A percentile compares a stretch with the other conserved stretches of the same genome.
These are phyloP conservation scores for Pseudogymnoascus sp. DNA, from an alignment of 2,329 filamentous ascomycete species.

Conservation along the genomic window DNA sequence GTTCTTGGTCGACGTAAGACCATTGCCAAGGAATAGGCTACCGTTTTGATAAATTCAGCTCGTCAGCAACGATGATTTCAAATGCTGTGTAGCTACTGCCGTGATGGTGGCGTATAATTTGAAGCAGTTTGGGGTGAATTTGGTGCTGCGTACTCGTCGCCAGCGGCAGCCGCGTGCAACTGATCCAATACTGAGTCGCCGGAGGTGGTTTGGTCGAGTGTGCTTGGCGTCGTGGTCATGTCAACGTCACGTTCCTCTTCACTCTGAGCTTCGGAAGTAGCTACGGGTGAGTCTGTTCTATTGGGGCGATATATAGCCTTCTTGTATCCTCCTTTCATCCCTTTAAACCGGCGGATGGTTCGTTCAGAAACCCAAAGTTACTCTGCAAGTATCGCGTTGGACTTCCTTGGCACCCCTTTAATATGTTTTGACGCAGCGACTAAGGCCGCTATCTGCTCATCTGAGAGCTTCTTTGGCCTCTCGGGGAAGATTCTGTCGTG, in stretches of 20 bases:
- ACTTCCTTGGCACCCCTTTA: conserved; percentile 1
- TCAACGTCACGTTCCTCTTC: neutral
- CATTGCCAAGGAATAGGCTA: neutral
- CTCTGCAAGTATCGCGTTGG: neutral
- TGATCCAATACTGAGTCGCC: neutral
- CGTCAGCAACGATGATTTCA: neutral
- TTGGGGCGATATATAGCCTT: neutral
- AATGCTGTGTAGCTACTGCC: neutral
- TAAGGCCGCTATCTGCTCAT: neutral
- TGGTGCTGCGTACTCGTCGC: neutral
- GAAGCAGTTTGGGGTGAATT: neutral
- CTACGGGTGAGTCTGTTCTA: neutral
- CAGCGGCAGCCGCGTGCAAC: neutral
- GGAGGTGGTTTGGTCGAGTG: neutral
- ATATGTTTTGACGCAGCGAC: neutral
- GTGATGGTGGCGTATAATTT: neutral
- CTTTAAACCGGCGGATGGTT: neutral
- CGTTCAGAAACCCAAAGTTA: neutral
- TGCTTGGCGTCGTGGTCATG: neutral
- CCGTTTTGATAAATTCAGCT: neutral
- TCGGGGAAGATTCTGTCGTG: neutral
- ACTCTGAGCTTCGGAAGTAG: neutral
- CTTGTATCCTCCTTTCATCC: neutral
- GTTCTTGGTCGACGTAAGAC: neutral
- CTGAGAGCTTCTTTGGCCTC: neutral